phyloP scores from a whole-genome alignment of 305 asterid genomes.

The Rubia tinctorum region DNA sequence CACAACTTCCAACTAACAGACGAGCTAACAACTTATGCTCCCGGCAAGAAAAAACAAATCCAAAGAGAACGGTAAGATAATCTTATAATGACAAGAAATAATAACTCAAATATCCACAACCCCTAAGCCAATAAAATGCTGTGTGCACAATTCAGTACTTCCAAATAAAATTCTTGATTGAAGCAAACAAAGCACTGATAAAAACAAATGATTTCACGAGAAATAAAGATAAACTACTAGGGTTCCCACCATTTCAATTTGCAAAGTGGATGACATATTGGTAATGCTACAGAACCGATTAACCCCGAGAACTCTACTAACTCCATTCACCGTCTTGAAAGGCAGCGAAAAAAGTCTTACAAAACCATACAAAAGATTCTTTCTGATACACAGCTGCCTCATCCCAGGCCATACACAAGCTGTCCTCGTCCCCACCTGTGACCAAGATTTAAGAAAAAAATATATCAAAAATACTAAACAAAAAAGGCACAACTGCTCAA shows the following conservation, averaged over 20 bases:
- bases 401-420: constrained; percentile 83
- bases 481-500: constrained; percentile 9
- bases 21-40: neutral
- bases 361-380: constrained; percentile 71
- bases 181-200: neutral
- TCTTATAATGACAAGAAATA: neutral
- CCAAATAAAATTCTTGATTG: neutral
- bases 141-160: no score
- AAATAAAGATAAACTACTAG: neutral
- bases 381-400: constrained; percentile 79
- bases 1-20: neutral
- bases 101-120: neutral
- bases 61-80: neutral
- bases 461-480: neutral
- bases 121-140: neutral
- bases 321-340: constrained; percentile 74
- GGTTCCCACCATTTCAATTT: constrained; percentile 77
- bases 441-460: constrained; percentile 10
- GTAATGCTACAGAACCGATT: constrained; percentile 74
- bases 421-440: constrained; percentile 64
- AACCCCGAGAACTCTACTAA: constrained; percentile 65
- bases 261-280: constrained; percentile 64
- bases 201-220: neutral
- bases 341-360: constrained; percentile 78
- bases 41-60: neutral